A percentile compares a stretch with the other conserved stretches of the same genome.
phyloP scores from a whole-genome alignment of 2,329 filamentous ascomycete species.

The Verticillium tricorpus region DNA sequence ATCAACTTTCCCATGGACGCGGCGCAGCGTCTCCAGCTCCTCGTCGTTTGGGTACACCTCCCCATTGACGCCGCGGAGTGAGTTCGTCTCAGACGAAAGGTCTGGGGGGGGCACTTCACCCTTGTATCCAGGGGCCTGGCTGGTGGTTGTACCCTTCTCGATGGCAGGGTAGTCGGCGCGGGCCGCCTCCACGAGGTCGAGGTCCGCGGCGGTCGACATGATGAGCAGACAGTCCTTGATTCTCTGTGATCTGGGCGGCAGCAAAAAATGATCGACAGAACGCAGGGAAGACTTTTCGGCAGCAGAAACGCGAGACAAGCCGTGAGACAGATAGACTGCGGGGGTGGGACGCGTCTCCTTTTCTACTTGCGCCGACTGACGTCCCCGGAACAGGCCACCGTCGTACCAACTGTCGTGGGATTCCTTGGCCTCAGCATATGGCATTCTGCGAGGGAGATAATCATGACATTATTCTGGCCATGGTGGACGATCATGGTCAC shows the following conservation, averaged over 20 bases:
- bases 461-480: neutral
- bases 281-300: neutral
- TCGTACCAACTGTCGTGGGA: neutral
- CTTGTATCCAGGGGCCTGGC: neutral
- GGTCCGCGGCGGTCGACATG: constrained; percentile 9
- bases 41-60: constrained; percentile 47
- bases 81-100: neutral
- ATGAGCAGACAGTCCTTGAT: neutral
- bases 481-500: neutral
- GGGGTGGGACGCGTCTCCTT: neutral
- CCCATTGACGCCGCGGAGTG: constrained; percentile 4
- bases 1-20: constrained; percentile 48
- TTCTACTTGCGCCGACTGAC: neutral
- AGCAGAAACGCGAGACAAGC: neutral
- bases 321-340: neutral
- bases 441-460: neutral
- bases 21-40: constrained; percentile 45
- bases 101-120: neutral
- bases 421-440: neutral
- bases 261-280: neutral
- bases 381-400: neutral
- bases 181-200: constrained; percentile 9
- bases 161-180: constrained; percentile 6
- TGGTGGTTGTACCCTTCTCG: constrained; percentile 6
- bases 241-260: neutral